Conservation (phyloP, 1,284 basidiomycete genomes). For the Cerrena zonata region DNA sequence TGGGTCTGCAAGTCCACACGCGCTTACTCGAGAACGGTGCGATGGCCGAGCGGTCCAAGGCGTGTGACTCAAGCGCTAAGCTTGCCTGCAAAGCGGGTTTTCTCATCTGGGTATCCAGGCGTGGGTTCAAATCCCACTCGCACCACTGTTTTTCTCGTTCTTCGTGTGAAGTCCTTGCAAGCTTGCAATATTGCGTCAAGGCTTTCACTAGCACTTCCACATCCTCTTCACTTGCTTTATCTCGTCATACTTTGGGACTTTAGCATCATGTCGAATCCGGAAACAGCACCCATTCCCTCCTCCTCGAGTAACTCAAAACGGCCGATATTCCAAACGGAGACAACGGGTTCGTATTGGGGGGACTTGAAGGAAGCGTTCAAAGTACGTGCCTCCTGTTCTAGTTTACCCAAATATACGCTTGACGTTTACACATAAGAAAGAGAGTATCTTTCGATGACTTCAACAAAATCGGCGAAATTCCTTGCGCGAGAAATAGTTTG, state of each 20-base stretch:
- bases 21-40: no score
- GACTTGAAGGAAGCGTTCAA: constrained; percentile 39
- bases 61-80: constrained; percentile 35
- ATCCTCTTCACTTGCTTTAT: not conserved
- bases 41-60: constrained; percentile 28
- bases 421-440: constrained; percentile 34
- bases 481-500: constrained; percentile 52
- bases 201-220: not conserved
- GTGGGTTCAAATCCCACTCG: constrained; percentile 39
- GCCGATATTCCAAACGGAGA: constrained; percentile 37
- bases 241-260: not conserved
- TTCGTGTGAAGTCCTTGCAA: no score
- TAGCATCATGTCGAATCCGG: not conserved
- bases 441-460: constrained; percentile 44
- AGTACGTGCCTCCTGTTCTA: constrained; percentile 28
- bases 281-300: not conserved
- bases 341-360: constrained; percentile 39
- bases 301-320: constrained; percentile 14
- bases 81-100: constrained; percentile 28
- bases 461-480: constrained; percentile 48
- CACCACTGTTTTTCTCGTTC: constrained; percentile 25
- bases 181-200: no score
- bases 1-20: no score
- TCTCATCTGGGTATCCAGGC: constrained; percentile 34
- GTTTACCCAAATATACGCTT: not conserved